These are phyloP conservation scores for Botrytis hyacinthi DNA, from an alignment of 2,329 filamentous ascomycete species.

Conservation along the genomic window DNA sequence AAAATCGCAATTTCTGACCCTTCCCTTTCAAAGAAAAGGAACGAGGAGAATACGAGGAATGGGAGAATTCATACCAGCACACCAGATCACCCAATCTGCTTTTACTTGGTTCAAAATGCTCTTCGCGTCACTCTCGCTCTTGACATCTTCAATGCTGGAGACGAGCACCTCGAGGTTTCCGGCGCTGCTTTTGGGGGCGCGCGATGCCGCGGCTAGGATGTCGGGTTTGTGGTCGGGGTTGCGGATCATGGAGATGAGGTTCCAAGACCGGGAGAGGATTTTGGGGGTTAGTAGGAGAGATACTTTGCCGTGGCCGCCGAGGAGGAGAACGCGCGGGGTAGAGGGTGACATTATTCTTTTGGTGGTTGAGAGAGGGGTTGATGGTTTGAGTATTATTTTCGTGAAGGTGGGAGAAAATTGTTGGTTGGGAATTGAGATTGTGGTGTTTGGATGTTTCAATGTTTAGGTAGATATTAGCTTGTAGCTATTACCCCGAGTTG, in stretches of 20 bases:
- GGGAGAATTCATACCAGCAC: conserved; percentile 52
- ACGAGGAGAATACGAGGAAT: not conserved
- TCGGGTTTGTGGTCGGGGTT: conserved; percentile 63
- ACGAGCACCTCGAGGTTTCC: conserved; percentile 69
- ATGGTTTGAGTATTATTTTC: not conserved
- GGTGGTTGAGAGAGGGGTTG: not conserved
- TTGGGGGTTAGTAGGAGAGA: conserved; percentile 73
- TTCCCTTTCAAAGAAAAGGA: no score
- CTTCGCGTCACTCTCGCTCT: conserved; percentile 59
- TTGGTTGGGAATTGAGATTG: no score
- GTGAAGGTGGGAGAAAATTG: not conserved
- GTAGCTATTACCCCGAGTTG: not conserved
- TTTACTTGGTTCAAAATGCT: conserved; percentile 59
- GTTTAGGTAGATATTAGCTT: not conserved
- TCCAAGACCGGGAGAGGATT: conserved; percentile 71
- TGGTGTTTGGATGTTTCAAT: not conserved
- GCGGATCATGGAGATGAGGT: conserved; percentile 76
- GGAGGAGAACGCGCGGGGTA: conserved; percentile 44
- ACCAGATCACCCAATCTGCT: conserved; percentile 67
- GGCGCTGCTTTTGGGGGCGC: conserved; percentile 40
- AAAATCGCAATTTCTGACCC: no score
- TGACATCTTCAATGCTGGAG: conserved; percentile 69
- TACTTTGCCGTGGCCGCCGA: conserved; percentile 81
- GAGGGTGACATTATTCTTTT: not conserved
- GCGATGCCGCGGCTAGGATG: conserved; percentile 51